phyloP scores from a whole-genome alignment of 306 rosid genomes.

The Sophora flavescens region DNA sequence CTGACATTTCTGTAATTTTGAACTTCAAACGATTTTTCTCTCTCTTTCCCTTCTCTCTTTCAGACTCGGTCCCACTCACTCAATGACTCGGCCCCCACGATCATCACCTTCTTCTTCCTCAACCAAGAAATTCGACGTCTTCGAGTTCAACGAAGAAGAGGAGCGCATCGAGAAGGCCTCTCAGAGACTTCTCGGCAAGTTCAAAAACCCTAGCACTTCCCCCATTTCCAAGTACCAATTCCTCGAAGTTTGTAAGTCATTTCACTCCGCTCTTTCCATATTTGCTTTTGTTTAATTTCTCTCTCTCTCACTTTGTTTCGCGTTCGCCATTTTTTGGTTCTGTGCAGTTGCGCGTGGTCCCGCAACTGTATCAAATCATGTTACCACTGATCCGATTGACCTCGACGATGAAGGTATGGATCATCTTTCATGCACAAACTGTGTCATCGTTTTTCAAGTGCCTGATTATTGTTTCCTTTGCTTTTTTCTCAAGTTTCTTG shows the following conservation, averaged over 20 bases:
- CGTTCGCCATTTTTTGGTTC: too few species aligned
- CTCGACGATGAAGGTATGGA: constrained; percentile 55
- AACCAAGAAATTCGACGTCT: constrained; percentile 54
- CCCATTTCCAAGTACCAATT: constrained; percentile 59
- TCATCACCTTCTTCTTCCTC: constrained; percentile 46
- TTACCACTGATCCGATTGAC: constrained; percentile 58
- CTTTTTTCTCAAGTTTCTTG: constrained; percentile 21
- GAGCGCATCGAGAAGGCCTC: constrained; percentile 39
- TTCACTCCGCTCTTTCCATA: neutral
- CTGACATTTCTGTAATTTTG: constrained; percentile 9
- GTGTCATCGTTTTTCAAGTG: constrained; percentile 1
- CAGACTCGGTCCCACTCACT: constrained; percentile 24
- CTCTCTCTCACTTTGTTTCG: neutral
- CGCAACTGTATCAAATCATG: constrained; percentile 17
- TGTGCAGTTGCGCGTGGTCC: constrained; percentile 47
- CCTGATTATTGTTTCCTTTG: constrained; percentile 15
- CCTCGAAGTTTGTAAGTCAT: constrained; percentile 60
- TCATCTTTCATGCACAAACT: constrained; percentile 40
- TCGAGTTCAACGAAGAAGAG: constrained; percentile 64
- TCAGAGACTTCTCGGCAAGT: constrained; percentile 29
- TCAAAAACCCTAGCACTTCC: constrained; percentile 51
- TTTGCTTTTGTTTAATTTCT: neutral
- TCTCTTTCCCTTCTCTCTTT: too few species aligned
- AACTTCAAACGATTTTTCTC: too few species aligned
- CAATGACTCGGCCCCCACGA: constrained; percentile 56